Evolutionary conservation across 1,284 basidiomycete genomes (phyloP).

Genomic region (Sanguinoderma infundibulare): DNA sequence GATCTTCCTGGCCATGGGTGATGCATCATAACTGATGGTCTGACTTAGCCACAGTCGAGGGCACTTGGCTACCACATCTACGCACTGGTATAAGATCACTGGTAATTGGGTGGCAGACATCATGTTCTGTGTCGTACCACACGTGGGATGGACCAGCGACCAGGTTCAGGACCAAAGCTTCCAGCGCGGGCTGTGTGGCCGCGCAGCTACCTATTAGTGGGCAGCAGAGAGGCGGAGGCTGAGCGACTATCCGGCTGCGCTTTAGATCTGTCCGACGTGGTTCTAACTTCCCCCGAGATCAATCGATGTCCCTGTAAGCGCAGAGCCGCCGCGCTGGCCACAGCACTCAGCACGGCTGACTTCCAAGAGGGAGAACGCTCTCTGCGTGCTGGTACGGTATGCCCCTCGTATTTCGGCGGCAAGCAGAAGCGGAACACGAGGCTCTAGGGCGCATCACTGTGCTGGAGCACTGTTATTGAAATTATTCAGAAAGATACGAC

Average conservation of each 20-base stretch:
- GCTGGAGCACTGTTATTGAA: neutral
- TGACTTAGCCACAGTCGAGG: neutral
- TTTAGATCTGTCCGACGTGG: neutral
- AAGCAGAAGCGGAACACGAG: neutral
- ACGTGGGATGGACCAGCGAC: no score
- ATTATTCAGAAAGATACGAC: neutral
- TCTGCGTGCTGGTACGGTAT: neutral
- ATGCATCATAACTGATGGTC: slow-evolving; percentile 44
- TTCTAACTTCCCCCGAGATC: neutral
- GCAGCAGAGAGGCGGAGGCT: neutral
- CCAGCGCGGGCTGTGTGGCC: neutral
- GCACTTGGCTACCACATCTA: neutral
- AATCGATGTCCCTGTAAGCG: no score
- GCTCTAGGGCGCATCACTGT: neutral
- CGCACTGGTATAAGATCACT: slow-evolving; percentile 12
- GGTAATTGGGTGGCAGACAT: neutral
- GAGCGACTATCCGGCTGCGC: neutral
- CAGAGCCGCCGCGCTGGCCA: no score
- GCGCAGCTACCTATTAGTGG: neutral
- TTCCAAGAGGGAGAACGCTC: neutral
- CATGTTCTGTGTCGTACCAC: no score
- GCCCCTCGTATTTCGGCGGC: neutral
- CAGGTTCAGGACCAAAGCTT: neutral
- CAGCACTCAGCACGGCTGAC: neutral
- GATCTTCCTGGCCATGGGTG: slow-evolving; percentile 56